Conservation (phyloP, 1,284 basidiomycete species). For the Cryptococcus sp. region DNA sequence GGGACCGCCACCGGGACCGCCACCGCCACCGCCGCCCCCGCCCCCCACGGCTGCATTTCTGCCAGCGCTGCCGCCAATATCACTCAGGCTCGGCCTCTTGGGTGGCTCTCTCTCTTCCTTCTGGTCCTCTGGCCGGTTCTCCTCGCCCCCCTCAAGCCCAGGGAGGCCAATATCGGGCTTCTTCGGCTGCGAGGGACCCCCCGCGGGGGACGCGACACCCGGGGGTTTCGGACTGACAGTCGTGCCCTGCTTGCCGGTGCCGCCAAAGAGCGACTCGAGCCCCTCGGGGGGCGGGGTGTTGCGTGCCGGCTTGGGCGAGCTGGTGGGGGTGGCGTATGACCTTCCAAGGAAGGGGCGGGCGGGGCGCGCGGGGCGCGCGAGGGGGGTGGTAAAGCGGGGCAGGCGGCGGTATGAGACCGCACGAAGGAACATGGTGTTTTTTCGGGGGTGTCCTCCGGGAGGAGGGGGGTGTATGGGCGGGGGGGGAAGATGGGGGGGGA, state of each 20-base stretch:
- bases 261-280: conserved; percentile 44
- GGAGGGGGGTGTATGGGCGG: not conserved
- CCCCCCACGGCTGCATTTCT: conserved; percentile 35
- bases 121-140: conserved; percentile 21
- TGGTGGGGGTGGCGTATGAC: conserved; percentile 30
- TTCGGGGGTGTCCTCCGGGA: not conserved
- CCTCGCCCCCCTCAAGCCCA: conserved; percentile 16
- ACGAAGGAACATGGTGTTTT: conserved; percentile 30
- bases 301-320: conserved; percentile 30
- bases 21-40: conserved; percentile 28
- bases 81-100: conserved; percentile 36
- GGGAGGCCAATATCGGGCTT: conserved; percentile 32
- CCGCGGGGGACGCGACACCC: conserved; percentile 28
- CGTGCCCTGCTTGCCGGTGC: conserved; percentile 21
- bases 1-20: conserved; percentile 28
- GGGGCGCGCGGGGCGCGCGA: conserved; percentile 11
- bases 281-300: conserved; percentile 42
- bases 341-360: conserved; percentile 18
- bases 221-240: conserved; percentile 34
- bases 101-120: conserved; percentile 30
- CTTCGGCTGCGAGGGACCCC: conserved; percentile 31
- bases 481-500: not conserved
- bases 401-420: conserved; percentile 23
- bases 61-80: conserved; percentile 28
- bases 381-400: conserved; percentile 7